Conservation (phyloP, 768 basidiomycete species). For the Xerocomellus dryophilus region DNA sequence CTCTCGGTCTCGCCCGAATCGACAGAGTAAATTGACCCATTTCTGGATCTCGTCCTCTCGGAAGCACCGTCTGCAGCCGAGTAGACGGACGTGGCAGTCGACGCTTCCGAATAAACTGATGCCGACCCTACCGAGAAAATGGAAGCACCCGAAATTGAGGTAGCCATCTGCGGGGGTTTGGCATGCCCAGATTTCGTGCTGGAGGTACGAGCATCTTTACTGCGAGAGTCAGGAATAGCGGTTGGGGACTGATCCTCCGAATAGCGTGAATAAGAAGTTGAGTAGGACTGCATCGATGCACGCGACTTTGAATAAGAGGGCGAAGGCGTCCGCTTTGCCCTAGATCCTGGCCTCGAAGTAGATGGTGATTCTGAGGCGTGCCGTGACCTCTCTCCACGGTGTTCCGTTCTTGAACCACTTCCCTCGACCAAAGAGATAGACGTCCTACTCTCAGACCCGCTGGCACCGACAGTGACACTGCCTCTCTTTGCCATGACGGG, state of each 20-base stretch:
- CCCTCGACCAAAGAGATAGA: conserved; percentile 21
- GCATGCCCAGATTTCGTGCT: conserved; percentile 11
- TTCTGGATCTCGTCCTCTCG: conserved; percentile 3
- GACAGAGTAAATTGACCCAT: conserved; percentile 13
- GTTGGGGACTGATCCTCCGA: conserved; percentile 12
- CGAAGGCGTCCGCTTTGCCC: conserved; percentile 17
- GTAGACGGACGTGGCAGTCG: conserved; percentile 24
- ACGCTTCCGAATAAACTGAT: conserved; percentile 27
- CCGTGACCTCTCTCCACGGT: conserved; percentile 2
- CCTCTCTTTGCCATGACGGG: conserved; percentile 72
- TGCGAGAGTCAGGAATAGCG: background rate
- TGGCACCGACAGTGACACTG: conserved; percentile 15
- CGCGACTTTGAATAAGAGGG: conserved; percentile 15
- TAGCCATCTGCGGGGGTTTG: conserved; percentile 19
- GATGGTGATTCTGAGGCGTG: conserved; percentile 19
- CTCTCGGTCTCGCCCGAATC: conserved; percentile 18
- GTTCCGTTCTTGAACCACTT: background rate
- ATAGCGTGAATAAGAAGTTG: conserved; percentile 14
- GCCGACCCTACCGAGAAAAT: conserved; percentile 26
- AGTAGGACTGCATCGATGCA: conserved; percentile 14
- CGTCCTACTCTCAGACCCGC: conserved; percentile 7
- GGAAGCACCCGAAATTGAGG: conserved; percentile 30
- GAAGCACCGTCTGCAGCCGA: conserved; percentile 13
- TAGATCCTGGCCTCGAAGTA: conserved; percentile 16
- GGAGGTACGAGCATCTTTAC: background rate